Evolutionary conservation across 2,329 filamentous ascomycete species (phyloP), one percentile per base, ranked within the genome.

Genomic region (Aspergillus caelatus): DNA sequence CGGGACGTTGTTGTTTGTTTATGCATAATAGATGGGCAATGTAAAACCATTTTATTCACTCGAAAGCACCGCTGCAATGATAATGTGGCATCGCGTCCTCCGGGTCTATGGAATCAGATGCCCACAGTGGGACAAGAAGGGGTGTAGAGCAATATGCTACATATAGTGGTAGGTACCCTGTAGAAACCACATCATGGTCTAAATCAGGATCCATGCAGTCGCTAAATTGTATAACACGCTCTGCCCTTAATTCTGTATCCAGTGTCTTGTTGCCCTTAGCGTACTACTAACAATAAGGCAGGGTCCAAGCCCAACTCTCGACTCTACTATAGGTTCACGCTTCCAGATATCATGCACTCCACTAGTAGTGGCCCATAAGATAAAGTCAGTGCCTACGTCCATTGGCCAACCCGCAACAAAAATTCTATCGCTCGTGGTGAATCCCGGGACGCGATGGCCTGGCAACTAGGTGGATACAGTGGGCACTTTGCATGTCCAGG

Each of bases 1-100:
- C 62, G 67, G 70, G 67, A 70, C 70, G 65, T 64, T 70, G 67
- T 72, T 71, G 67, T 71, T 70, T 65, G 46, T 71, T 72, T 72
- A 74, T 65, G 71, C 74, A 75, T 76, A 70, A 76, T 78, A 77
- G 75, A 77, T 70, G 73, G 72, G 69, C 71, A 76, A 76, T 78
- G 75, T 77, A 77, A 77, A 77, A 75, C 72, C 75, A 52, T 62
- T 67, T 72, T 19, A 41, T 67, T 63, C 45, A 41, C 57, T 54
- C 12, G 36, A 30, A 52, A 28, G n/a, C 12, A 41, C 8, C 21
- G 19, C 32, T 28, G n/a, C 21, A 32, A 52, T 34, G 19, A 52
- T 32, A 12, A 21, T 21, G 26, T 52, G 19, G 16, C 28, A 11
- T 52, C 16, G 11, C 16, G 10, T 32, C 12, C 45, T 28, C 45